Percentiles rank a stretch among this genome's conserved stretches.
Evolutionary conservation across 2,329 filamentous ascomycete genomes (phyloP).

Genomic region (Cladosporium sphaerospermum): DNA sequence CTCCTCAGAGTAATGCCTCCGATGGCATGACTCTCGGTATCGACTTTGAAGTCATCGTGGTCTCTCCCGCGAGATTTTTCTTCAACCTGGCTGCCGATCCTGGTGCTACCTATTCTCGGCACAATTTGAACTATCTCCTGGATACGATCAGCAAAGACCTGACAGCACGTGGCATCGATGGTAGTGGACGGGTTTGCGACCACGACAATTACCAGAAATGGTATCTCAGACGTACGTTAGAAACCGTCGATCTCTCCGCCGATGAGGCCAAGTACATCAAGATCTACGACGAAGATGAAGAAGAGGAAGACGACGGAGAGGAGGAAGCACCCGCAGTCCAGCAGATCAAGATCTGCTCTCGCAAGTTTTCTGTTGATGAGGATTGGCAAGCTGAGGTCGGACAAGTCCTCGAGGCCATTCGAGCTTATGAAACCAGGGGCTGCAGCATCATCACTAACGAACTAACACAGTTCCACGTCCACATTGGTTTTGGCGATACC

Average conservation of each 20-base stretch:
- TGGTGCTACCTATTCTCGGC: no score
- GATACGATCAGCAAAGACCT: no score
- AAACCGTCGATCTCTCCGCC: no score
- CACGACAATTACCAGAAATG: no score
- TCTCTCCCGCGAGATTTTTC: conserved; percentile 2
- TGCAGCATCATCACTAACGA: conserved; percentile 16
- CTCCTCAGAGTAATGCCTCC: not conserved
- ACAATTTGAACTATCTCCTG: no score
- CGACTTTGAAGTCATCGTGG: conserved; percentile 18
- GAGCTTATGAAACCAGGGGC: conserved; percentile 1
- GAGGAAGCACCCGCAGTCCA: not conserved
- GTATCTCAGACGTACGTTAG: no score
- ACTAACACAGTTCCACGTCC: conserved; percentile 18
- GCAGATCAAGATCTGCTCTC: conserved; percentile 13
- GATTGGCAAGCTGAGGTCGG: conserved; percentile 12
- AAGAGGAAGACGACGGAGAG: not conserved
- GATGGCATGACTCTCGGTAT: conserved; percentile 18
- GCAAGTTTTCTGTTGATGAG: conserved; percentile 5
- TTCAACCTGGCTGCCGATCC: conserved; percentile 3
- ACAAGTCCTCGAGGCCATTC: conserved; percentile 11
- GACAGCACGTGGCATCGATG: no score
- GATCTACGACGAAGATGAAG: not conserved
- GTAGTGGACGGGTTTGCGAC: no score
- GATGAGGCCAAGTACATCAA: not conserved
- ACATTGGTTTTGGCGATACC: conserved; percentile 13